Conservation (phyloP, 768 basidiomycete species). For the Xerocomellus dryophilus region DNA sequence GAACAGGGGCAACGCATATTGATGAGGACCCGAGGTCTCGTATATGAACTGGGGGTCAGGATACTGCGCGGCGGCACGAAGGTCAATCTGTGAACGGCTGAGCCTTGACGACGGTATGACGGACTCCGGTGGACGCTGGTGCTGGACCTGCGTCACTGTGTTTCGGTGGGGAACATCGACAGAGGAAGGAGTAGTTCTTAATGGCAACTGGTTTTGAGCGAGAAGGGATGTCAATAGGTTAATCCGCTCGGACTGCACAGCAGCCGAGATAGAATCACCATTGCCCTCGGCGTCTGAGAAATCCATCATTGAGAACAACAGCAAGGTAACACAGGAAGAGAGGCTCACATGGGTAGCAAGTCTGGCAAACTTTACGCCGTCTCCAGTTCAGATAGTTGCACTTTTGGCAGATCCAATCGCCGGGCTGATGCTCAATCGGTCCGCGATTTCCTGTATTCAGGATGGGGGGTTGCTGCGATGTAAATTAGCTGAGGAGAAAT, state of each 20-base stretch:
- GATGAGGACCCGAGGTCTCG: conserved; percentile 54
- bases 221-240: conserved; percentile 75
- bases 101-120: conserved; percentile 33
- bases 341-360: conserved; percentile 74
- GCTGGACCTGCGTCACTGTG: conserved; percentile 46
- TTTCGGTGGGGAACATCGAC: conserved; percentile 37
- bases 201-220: conserved; percentile 47
- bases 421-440: conserved; percentile 82
- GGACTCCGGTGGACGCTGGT: conserved; percentile 39
- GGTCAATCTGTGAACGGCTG: conserved; percentile 50
- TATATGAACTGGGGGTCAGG: conserved; percentile 57
- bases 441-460: conserved; percentile 87
- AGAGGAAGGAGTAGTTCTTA: conserved; percentile 15
- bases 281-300: conserved; percentile 78
- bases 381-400: conserved; percentile 90
- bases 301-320: conserved; percentile 8
- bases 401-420: conserved; percentile 79
- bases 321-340: conserved; percentile 5
- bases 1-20: conserved; percentile 41
- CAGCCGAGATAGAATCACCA: conserved; percentile 80
- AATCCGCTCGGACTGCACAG: conserved; percentile 83
- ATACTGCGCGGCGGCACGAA: conserved; percentile 42
- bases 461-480: conserved; percentile 71
- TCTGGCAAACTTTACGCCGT: conserved; percentile 85
- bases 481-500: conserved; percentile 1